These are phyloP conservation scores for Isatis tinctoria DNA, from an alignment of 345 rosid species.

Conservation along the genomic window DNA sequence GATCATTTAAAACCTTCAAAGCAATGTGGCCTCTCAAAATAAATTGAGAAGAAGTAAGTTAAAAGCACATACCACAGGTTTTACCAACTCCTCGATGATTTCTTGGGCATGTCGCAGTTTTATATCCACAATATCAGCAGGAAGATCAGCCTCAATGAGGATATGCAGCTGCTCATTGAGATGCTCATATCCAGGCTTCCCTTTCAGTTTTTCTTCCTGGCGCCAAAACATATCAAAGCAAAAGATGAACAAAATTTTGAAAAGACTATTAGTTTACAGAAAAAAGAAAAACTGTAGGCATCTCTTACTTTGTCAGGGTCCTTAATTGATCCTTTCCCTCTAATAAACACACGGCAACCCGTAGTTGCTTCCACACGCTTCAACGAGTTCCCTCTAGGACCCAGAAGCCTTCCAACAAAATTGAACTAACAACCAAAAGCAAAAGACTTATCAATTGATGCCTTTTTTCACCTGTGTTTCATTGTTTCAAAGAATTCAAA, in stretches of 20 bases:
- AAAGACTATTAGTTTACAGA: neutral
- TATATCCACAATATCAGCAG: constrained; percentile 54
- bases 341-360: constrained; percentile 92
- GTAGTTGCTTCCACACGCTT: constrained; percentile 99
- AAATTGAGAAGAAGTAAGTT: constrained; percentile 1
- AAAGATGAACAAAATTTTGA: neutral
- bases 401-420: constrained; percentile 96
- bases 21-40: neutral
- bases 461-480: neutral
- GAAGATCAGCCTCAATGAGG: constrained; percentile 71
- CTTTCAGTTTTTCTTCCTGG: constrained; percentile 75
- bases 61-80: constrained; percentile 68
- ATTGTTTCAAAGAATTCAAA: constrained; percentile 7
- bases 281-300: neutral
- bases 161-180: constrained; percentile 72
- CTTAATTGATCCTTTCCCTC: constrained; percentile 98
- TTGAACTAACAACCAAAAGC: constrained; percentile 54
- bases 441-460: neutral
- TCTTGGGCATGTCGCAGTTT: constrained; percentile 70
- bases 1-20: neutral
- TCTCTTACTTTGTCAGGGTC: constrained; percentile 85
- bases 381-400: constrained; percentile 97
- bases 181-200: constrained; percentile 75
- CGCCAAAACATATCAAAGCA: constrained; percentile 15
- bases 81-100: constrained; percentile 85